Base-by-base conservation (phyloP, 2,329 filamentous ascomycete species). In the Calonectria pteridis region DNA sequence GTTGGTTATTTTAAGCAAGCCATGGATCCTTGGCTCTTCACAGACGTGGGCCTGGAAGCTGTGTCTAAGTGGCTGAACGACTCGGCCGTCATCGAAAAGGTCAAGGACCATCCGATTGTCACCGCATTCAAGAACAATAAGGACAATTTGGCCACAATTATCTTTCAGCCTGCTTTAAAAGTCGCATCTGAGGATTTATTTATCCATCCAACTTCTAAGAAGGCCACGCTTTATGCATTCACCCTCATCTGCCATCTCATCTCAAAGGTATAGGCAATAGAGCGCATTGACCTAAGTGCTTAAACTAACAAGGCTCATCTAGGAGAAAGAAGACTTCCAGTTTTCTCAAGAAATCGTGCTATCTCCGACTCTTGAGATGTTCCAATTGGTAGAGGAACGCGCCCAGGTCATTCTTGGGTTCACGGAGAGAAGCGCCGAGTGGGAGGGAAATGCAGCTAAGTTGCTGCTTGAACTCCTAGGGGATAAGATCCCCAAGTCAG, bases 41-140 rank as follows among this genome's bases (percentile, higher is more conserved):
- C 16, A 10, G 26, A 68, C 20, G 16, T 51, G 20, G 63, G 63
- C 2, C 28, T 55, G 7, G 49, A 71, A 6, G 37, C 14, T 4
- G 23, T 75, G 5, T 5, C 62, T n/a, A 71, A 66, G 43, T 75
- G 73, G 73, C 59, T 75, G 37, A 66, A 66, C n/a, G 73, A 73
- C 43, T 75, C 73, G 26, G 70, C 73, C 6, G 73, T 72, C 6
- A 70, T 72, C 31, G 69, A 72, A 26, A 69, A 64, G 18, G 70
- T 73, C 35, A 73, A 71, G 29, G 66, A 72, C 13, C 29, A 49
- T 13, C 62, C 73, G 1, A 14, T 75, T 31, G 53, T 75, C 10
- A 33, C 28, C 2, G 53, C 49, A 5, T 68, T 73, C 37, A 73
- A 73, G 35, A 53, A n/a, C 3, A 1, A 49, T 4, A 62, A 31